These are phyloP conservation scores for Neurospora sp. DNA, from an alignment of 495 filamentous ascomycete genomes.

Conservation along the genomic window DNA sequence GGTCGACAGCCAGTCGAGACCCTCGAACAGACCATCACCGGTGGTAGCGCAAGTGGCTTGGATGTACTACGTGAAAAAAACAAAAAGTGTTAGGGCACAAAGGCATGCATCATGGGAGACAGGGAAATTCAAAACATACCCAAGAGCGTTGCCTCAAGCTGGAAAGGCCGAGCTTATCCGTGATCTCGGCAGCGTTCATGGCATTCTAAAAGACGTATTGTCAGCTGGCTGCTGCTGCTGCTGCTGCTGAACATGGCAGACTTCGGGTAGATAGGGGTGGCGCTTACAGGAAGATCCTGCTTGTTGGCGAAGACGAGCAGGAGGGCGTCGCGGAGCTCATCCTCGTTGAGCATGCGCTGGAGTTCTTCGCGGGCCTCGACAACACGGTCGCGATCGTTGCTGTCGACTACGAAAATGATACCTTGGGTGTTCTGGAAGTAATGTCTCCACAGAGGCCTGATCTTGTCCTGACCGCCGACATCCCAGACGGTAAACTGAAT, in stretches of 20 bases:
- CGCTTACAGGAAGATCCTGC: conserved; percentile 94
- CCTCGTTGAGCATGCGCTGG: conserved; percentile 99
- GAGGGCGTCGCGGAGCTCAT: conserved; percentile 94
- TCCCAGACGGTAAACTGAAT: conserved; percentile 99
- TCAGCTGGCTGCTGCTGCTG: conserved; percentile 16
- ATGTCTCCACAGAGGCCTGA: conserved; percentile 97
- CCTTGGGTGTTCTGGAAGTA: conserved; percentile 99
- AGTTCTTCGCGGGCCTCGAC: conserved; percentile 98
- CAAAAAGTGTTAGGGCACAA: conserved; percentile 6
- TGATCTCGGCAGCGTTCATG: conserved; percentile 99
- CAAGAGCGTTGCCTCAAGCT: conserved; percentile 94
- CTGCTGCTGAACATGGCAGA: conserved; percentile 3
- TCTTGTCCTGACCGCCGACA: conserved; percentile 99
- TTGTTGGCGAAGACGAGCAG: conserved; percentile 99
- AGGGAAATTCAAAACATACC: conserved; percentile 52
- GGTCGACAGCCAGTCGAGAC: conserved; percentile 97
- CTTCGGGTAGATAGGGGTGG: not conserved
- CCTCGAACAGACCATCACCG: conserved; percentile 98
- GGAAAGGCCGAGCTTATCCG: conserved; percentile 98
- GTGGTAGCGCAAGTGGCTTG: conserved; percentile 99
- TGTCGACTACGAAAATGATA: conserved; percentile 99
- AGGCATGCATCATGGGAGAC: not conserved
- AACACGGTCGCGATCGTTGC: conserved; percentile 99
- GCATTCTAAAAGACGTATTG: conserved; percentile 58
- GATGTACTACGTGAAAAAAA: conserved; percentile 64